Evolutionary conservation across 192 early-diverging fungal genomes (phyloP), one percentile per base, ranked within the genome.

Genomic region (Linnemannia schmuckeri): DNA sequence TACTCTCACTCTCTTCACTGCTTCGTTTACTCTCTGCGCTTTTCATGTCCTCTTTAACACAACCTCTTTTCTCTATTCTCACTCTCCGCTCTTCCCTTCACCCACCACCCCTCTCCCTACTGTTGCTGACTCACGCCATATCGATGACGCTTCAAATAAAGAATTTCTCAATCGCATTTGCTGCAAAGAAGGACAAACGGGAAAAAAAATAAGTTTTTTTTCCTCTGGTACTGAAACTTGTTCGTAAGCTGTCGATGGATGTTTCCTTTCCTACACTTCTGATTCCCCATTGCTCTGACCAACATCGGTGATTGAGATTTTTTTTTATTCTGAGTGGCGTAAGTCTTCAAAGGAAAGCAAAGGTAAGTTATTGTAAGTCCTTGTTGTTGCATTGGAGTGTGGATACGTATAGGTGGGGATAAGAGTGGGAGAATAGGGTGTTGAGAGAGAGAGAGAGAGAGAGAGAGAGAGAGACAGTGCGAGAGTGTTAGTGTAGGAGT

Each of bases 161-260:
- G 81, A 76, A 82, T 76, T 76, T 82, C 4, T 30, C 15, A 44
- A 42, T 82, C 81, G 81, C 54, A 82, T 55, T 55, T 82, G 74
- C 75, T 82, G 41, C 81, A 42, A 27, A 35, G 61, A 5, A 9
- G 27, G n/a, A 4, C 27, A 33, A 30, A 30, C 61, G 10, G 61
- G 27, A 66, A 27, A 30, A n/a, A 61, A 66, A 38, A 47, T 9
- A 33, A n/a, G 12, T 75, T 35, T 82, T 70, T 75, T 52, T 69
- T 54, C 42, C 24, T 30, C 13, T 24, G 40, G 27, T 35, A 66
- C n/a, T 70, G 46, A 81, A 49, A 35, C 49, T 76, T 76, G 22
- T 24, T 35, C 24, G 22, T 24, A 30, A 54, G 44, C 76, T 63
- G 75, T 33, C 75, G 81, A 82, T 82, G 81, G 81, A 82, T 82